A percentile compares a stretch with the other conserved stretches of the same genome.
phyloP scores from a whole-genome alignment of 768 basidiomycete genomes.

The Mycena amicta region DNA sequence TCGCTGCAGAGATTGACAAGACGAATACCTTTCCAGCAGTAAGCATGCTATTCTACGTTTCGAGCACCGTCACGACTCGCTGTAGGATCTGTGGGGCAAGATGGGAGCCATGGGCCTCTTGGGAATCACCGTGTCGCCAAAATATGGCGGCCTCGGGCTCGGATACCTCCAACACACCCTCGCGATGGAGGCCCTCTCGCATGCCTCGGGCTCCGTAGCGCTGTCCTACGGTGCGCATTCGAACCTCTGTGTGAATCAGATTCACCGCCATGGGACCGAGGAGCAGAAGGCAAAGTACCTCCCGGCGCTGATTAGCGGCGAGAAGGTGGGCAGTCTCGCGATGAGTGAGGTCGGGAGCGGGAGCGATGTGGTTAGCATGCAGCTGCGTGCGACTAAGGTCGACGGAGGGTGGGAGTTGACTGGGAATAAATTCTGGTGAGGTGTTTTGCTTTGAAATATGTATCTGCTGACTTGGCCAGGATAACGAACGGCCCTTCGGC shows the following conservation, averaged over 20 bases:
- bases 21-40: slow-evolving; percentile 82
- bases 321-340: slow-evolving; percentile 85
- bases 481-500: slow-evolving; percentile 94
- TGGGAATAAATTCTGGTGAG: slow-evolving; percentile 92
- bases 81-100: slow-evolving; percentile 84
- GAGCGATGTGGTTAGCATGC: slow-evolving; percentile 96
- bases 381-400: slow-evolving; percentile 76
- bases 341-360: slow-evolving; percentile 95
- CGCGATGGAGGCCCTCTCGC: slow-evolving; percentile 93
- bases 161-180: slow-evolving; percentile 89
- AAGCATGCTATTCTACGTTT: slow-evolving; percentile 25
- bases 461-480: slow-evolving; percentile 45
- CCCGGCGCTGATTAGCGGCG: slow-evolving; percentile 76
- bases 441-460: not conserved
- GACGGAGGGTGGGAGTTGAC: slow-evolving; percentile 79
- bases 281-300: slow-evolving; percentile 86
- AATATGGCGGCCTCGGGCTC: slow-evolving; percentile 80
- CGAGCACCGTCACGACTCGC: slow-evolving; percentile 2
- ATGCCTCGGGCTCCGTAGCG: slow-evolving; percentile 89
- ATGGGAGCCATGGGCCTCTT: slow-evolving; percentile 92
- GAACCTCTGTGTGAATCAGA: slow-evolving; percentile 86
- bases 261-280: slow-evolving; percentile 81
- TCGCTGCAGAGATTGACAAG: slow-evolving; percentile 85
- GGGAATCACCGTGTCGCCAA: slow-evolving; percentile 78
- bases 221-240: slow-evolving; percentile 93